Percentiles rank a stretch among this genome's conserved stretches.
phyloP scores from a whole-genome alignment of 805 yeast species.

The Jamesozyma gamospora region DNA sequence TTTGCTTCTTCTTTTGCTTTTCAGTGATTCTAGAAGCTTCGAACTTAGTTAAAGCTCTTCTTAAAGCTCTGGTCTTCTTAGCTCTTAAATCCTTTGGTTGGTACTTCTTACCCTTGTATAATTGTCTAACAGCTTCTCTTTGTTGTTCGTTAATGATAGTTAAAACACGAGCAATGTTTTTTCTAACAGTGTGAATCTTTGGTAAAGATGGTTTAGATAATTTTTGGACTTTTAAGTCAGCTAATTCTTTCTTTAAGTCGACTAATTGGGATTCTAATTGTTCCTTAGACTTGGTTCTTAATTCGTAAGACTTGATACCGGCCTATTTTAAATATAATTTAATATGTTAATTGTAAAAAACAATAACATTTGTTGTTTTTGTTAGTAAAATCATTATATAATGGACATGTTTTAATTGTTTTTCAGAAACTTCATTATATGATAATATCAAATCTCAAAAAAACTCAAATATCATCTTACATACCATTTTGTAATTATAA shows the following conservation, averaged over 20 bases:
- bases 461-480: not conserved
- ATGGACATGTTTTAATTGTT: too few species aligned
- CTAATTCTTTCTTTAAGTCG: slow-evolving; percentile 95
- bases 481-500: slow-evolving; percentile 2
- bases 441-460: too few species aligned
- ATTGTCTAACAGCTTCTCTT: slow-evolving; percentile 89
- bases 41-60: slow-evolving; percentile 88
- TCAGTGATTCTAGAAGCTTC: slow-evolving; percentile 78
- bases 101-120: slow-evolving; percentile 93
- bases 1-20: slow-evolving; percentile 85
- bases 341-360: not conserved
- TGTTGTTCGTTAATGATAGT: slow-evolving; percentile 96
- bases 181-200: slow-evolving; percentile 95
- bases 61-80: slow-evolving; percentile 99
- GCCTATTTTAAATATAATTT: slow-evolving; percentile 35
- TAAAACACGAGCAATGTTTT: slow-evolving; percentile 96
- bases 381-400: not conserved
- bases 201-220: slow-evolving; percentile 88
- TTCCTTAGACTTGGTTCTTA: slow-evolving; percentile 94
- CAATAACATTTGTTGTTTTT: not conserved
- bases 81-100: slow-evolving; percentile 98
- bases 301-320: slow-evolving; percentile 91
- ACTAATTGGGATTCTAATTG: slow-evolving; percentile 91
- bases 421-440: too few species aligned
- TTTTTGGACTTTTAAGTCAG: slow-evolving; percentile 93